phyloP scores from a whole-genome alignment of 1,139 yeast species.

The Lodderomyces pseudojiufengensis region DNA sequence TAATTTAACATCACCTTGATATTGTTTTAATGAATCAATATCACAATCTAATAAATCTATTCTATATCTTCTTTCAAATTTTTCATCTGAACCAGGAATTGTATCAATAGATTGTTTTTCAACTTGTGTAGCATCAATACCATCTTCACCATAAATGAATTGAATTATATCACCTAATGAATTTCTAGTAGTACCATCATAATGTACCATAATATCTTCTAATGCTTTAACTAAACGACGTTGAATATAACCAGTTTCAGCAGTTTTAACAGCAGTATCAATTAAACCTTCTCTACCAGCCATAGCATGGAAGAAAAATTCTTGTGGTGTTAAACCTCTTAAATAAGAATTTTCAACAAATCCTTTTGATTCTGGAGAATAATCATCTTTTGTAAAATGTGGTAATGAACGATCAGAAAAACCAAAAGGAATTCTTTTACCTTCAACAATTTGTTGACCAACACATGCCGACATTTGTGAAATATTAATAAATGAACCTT shows the following conservation, averaged over 20 bases:
- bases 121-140: slow-evolving; percentile 96
- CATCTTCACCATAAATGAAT: slow-evolving; percentile 98
- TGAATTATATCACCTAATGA: slow-evolving; percentile 95
- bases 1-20: slow-evolving; percentile 81
- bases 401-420: slow-evolving; percentile 95
- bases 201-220: slow-evolving; percentile 98
- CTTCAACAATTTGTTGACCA: slow-evolving; percentile 99
- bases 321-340: slow-evolving; percentile 98
- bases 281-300: slow-evolving; percentile 99
- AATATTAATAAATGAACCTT: slow-evolving; percentile 97
- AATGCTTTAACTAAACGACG: slow-evolving; percentile 97
- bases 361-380: slow-evolving; percentile 97
- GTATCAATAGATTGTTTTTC: slow-evolving; percentile 97
- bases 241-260: slow-evolving; percentile 98
- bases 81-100: slow-evolving; percentile 84
- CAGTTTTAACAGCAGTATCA: slow-evolving; percentile 98
- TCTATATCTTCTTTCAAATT: slow-evolving; percentile 80
- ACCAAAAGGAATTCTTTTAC: slow-evolving; percentile 98
- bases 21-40: slow-evolving; percentile 86
- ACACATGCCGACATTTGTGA: slow-evolving; percentile 99
- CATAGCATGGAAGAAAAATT: slow-evolving; percentile 99
- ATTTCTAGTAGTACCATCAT: slow-evolving; percentile 97
- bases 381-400: slow-evolving; percentile 96
- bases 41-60: slow-evolving; percentile 79
- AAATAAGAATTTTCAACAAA: slow-evolving; percentile 96